A percentile compares a stretch with the other conserved stretches of the same genome.
Evolutionary conservation across 2,329 filamentous ascomycete genomes (phyloP).

Genomic region (Penicillium sp.): DNA sequence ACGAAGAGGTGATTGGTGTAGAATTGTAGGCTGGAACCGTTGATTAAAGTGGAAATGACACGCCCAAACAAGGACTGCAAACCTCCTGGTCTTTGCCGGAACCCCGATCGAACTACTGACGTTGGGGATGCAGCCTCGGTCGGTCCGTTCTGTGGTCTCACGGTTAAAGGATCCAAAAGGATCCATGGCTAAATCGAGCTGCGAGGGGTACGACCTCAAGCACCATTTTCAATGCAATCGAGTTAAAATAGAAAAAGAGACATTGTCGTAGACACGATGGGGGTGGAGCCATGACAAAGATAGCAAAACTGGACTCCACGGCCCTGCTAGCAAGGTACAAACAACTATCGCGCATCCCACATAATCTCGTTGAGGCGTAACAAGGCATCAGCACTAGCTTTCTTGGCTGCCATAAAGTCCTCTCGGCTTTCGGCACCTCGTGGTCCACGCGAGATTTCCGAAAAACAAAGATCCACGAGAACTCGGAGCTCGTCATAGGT

Average conservation of each 20-base stretch:
- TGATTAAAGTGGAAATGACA: conserved; percentile 13
- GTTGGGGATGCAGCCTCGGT: background rate
- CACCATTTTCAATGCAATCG: too few relatives aligned
- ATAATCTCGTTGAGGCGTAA: conserved; percentile 43
- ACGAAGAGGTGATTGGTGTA: background rate
- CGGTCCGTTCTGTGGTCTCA: too few relatives aligned
- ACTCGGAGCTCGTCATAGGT: conserved; percentile 43
- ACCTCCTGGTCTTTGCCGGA: background rate
- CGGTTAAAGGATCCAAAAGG: too few relatives aligned
- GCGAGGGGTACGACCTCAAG: too few relatives aligned
- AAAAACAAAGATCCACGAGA: conserved; percentile 43
- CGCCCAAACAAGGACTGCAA: conserved; percentile 4
- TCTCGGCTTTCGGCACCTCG: conserved; percentile 39
- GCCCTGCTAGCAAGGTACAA: background rate
- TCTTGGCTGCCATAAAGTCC: conserved; percentile 43
- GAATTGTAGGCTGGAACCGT: background rate
- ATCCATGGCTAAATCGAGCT: too few relatives aligned
- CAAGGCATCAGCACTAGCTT: conserved; percentile 40
- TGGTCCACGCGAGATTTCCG: conserved; percentile 39
- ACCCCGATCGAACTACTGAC: background rate
- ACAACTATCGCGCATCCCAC: conserved; percentile 39
- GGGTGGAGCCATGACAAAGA: background rate
- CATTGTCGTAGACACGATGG: too few relatives aligned
- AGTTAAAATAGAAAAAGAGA: too few relatives aligned
- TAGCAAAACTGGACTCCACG: background rate